A percentile compares a stretch with the other conserved stretches of the same genome.
Conservation (phyloP, 306 rosid genomes). For the Delonix regia region DNA sequence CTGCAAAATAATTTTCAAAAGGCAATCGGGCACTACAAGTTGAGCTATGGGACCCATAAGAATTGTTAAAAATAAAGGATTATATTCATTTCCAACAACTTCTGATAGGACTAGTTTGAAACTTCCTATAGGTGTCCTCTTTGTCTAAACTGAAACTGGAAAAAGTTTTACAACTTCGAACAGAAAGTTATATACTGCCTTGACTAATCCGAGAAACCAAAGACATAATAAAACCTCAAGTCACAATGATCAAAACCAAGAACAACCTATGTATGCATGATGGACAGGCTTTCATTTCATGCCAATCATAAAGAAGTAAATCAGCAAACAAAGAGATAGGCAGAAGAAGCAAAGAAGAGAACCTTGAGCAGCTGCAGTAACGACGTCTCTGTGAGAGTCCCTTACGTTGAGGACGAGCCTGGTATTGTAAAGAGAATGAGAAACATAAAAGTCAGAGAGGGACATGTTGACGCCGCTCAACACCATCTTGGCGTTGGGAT, state of each 20-base stretch:
- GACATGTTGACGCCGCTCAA: slow-evolving; percentile 43
- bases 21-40: no score
- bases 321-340: neutral
- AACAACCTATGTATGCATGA: neutral
- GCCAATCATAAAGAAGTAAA: neutral
- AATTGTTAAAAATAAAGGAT: no score
- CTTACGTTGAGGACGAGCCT: slow-evolving; percentile 23
- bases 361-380: slow-evolving; percentile 46
- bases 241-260: neutral
- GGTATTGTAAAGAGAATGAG: slow-evolving; percentile 39
- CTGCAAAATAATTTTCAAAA: no score
- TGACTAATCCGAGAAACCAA: neutral
- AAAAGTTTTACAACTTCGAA: no score
- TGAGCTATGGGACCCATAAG: no score
- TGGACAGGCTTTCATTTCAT: neutral
- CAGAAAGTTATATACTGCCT: no score
- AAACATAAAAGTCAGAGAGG: slow-evolving; percentile 36
- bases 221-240: neutral
- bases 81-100: no score
- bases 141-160: no score
- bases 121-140: no score
- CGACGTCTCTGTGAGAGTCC: slow-evolving; percentile 25
- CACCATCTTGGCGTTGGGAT: slow-evolving; percentile 31
- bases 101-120: no score
- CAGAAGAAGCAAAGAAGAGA: neutral